These are phyloP conservation scores for Amaranthus palmeri DNA, from an alignment of 148 eudicot genomes.

Conservation along the genomic window DNA sequence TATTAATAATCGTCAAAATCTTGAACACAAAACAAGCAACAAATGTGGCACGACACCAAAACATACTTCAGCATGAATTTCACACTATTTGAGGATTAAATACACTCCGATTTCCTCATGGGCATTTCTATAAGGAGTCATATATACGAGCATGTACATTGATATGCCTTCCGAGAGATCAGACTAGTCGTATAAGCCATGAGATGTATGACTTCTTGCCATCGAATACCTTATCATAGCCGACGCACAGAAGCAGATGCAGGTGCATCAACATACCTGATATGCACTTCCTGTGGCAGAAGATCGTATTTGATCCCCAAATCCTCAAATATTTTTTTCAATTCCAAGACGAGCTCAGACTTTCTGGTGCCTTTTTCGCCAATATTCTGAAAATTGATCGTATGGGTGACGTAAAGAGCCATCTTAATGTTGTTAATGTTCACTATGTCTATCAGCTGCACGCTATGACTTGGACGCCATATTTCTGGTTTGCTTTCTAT, in stretches of 20 bases:
- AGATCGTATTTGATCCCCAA: constrained; percentile 55
- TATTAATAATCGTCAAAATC: no score
- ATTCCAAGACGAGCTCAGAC: constrained; percentile 60
- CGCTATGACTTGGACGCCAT: constrained; percentile 61
- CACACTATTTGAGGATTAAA: background rate
- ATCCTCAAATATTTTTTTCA: constrained; percentile 70
- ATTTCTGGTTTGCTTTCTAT: constrained; percentile 71
- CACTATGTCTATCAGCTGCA: constrained; percentile 64
- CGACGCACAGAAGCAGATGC: constrained; percentile 20
- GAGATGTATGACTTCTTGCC: background rate
- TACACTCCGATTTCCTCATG: background rate
- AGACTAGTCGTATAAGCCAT: background rate
- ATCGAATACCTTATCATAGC: background rate
- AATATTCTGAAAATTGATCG: constrained; percentile 69
- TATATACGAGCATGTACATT: background rate
- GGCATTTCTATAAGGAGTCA: background rate
- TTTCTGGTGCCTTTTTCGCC: constrained; percentile 53
- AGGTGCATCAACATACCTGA: constrained; percentile 35
- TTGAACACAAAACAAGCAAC: no score
- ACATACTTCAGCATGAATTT: no score
- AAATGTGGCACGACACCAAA: no score
- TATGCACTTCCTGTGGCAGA: constrained; percentile 68
- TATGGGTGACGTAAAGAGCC: constrained; percentile 62
- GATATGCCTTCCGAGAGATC: background rate
- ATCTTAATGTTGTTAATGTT: constrained; percentile 70